A percentile compares a stretch with the other conserved stretches of the same genome.
Conservation (phyloP, 768 basidiomycete species). For the Leccinum pellstonianum region DNA sequence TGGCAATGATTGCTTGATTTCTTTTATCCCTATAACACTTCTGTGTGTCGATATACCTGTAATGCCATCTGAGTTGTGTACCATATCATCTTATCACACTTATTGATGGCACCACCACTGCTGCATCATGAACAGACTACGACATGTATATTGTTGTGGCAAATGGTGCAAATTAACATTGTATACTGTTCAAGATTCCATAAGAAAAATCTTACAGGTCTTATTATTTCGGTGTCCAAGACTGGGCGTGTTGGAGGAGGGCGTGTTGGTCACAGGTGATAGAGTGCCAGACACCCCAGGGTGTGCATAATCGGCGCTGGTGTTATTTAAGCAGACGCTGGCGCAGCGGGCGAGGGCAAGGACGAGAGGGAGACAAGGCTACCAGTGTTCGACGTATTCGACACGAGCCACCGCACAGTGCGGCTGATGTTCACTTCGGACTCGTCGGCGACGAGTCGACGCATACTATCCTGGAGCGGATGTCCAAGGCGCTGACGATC, state of each 20-base stretch:
- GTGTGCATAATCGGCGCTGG: background rate
- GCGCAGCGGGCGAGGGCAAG: background rate
- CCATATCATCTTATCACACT: no score
- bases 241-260: slow-evolving; percentile 18
- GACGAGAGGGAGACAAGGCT: slow-evolving; percentile 10
- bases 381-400: slow-evolving; percentile 22
- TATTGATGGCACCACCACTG: no score
- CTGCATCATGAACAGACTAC: no score
- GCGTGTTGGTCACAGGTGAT: slow-evolving; percentile 39
- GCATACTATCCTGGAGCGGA: slow-evolving; percentile 13
- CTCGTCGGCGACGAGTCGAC: slow-evolving; percentile 22
- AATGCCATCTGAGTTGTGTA: no score
- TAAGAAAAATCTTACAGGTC: no score
- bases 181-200: no score
- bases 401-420: background rate
- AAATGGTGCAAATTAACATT: no score
- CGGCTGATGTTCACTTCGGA: background rate
- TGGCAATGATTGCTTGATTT: no score
- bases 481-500: background rate
- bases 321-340: background rate
- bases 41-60: no score
- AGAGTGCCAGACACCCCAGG: slow-evolving; percentile 43
- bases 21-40: no score
- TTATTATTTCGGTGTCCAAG: no score
- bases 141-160: no score